A percentile compares a stretch with the other conserved stretches of the same genome.
Evolutionary conservation across 2,329 filamentous ascomycete species (phyloP).

Genomic region (Camptophora hylomeconis): DNA sequence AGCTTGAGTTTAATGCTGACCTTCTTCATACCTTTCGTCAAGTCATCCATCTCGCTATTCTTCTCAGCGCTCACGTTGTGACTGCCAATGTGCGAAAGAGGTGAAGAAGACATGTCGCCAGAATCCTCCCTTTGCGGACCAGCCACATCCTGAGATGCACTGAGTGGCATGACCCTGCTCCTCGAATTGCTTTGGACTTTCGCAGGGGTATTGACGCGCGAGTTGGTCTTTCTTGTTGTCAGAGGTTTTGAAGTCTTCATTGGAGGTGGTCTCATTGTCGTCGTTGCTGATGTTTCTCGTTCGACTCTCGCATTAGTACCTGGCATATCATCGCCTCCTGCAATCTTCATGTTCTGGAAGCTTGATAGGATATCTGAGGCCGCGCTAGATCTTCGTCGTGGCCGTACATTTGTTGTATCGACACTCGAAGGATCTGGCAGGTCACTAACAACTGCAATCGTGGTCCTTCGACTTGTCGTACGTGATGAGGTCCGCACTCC

Average conservation of each 20-base stretch:
- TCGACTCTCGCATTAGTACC: not conserved
- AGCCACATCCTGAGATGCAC: not conserved
- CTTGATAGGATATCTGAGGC: constrained; percentile 18
- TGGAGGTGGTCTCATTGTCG: constrained; percentile 12
- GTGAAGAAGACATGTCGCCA: not conserved
- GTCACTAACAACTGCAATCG: constrained; percentile 42
- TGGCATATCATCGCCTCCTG: constrained; percentile 11
- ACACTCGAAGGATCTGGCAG: constrained; percentile 22
- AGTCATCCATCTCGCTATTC: constrained; percentile 31
- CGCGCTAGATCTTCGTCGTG: constrained; percentile 21
- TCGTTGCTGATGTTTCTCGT: not conserved
- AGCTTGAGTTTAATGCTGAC: constrained; percentile 45
- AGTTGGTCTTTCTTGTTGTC: constrained; percentile 48
- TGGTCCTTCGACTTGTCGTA: constrained; percentile 43
- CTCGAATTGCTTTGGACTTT: constrained; percentile 24
- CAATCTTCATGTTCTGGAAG: constrained; percentile 20
- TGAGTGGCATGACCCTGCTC: constrained; percentile 1
- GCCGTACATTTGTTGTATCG: constrained; percentile 4
- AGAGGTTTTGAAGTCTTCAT: constrained; percentile 25
- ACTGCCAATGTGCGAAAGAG: too few species aligned
- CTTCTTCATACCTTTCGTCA: constrained; percentile 41
- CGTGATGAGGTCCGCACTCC: constrained; percentile 37
- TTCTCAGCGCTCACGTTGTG: constrained; percentile 1
- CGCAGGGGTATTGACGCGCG: constrained; percentile 27
- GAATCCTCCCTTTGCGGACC: not conserved